Base-by-base conservation (phyloP, 2,329 filamentous ascomycete genomes). In the Colletotrichum cuscutae region DNA sequence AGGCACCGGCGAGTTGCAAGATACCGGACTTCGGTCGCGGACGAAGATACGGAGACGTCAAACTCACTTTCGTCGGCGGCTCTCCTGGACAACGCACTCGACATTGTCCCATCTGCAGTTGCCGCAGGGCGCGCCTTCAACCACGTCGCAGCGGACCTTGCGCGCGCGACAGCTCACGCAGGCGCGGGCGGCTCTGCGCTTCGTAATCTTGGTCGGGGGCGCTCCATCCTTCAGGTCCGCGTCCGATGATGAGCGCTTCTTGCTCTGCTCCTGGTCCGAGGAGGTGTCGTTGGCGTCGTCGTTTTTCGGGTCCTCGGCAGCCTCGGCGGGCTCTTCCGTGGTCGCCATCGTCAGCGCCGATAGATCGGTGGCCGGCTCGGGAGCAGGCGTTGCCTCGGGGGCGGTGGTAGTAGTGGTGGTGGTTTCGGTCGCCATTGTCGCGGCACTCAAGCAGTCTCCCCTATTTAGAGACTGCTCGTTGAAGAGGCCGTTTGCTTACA, bases 71-170 rank as follows among this genome's bases (percentile, higher is more conserved):
- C 95, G 92, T 78, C 95, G 91, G 77, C 95, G 94, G 85, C 94
- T 96, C 82, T 97, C 92, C 76, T 92, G 92, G 28, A 94, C 91
- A 68, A 92, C 86, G 83, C 93, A 95, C 80, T 94, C 91, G 71
- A 95, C 92, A 80, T 93, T 91, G 81, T 95, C 93, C 85, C 93
- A 90, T 75, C 94, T 88, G 84, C 95, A 97, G 82, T 97, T 97
- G 68, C 94, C 95, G 82, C 95, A 97, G 1, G 95, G 95, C 56
- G 92, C 92, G 61, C 93, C 93, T 82, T 97, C 95, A 72, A 97
- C 95, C 69, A 98, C 95, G 85, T 98, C 95, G 85, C 95, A 98
- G 70, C 95, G 91, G 54, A 98, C 95, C 82, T 98, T 98, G 80
- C 95, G 91, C 70, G 93, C 92, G 78, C 95, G 90, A 83, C 95